These are phyloP conservation scores for Musa balbisiana DNA, from an alignment of 202 grass and related monocot species.

Conservation along the genomic window DNA sequence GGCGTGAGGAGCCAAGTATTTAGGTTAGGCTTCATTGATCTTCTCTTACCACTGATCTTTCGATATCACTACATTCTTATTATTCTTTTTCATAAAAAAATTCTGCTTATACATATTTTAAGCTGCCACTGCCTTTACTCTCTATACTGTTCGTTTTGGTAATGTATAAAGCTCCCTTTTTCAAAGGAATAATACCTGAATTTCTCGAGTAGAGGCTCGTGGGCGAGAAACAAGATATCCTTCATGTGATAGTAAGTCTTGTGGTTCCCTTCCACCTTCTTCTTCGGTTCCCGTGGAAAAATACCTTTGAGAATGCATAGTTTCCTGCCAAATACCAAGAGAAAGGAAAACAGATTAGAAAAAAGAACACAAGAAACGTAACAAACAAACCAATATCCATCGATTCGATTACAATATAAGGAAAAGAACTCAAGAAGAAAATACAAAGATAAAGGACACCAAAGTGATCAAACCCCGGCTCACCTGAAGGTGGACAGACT, in stretches of 20 bases:
- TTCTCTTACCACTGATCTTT: not conserved
- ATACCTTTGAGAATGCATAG: slow-evolving; percentile 97
- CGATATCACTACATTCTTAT: not conserved
- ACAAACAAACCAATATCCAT: too few relatives aligned
- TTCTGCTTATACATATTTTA: not conserved
- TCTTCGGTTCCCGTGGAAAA: slow-evolving; percentile 71
- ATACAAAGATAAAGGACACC: too few relatives aligned
- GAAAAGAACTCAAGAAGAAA: too few relatives aligned
- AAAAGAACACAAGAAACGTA: not conserved
- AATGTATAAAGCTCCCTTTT: not conserved
- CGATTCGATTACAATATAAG: too few relatives aligned
- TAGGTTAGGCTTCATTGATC: too few relatives aligned
- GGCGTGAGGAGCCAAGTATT: too few relatives aligned
- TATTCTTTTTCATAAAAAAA: not conserved
- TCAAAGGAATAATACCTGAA: slow-evolving; percentile 47
- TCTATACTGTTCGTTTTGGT: not conserved
- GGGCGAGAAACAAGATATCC: slow-evolving; percentile 65
- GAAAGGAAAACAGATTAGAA: not conserved
- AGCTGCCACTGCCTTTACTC: not conserved
- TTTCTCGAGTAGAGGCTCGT: slow-evolving; percentile 72
- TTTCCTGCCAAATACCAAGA: slow-evolving; percentile 37
- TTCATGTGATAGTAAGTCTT: slow-evolving; percentile 96
- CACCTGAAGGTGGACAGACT: slow-evolving; percentile 73
- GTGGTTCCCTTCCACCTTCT: slow-evolving; percentile 92
- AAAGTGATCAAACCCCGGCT: not conserved